Evolutionary conservation across 139 green algal species (phyloP).

Genomic region (Ulvella scutata): DNA sequence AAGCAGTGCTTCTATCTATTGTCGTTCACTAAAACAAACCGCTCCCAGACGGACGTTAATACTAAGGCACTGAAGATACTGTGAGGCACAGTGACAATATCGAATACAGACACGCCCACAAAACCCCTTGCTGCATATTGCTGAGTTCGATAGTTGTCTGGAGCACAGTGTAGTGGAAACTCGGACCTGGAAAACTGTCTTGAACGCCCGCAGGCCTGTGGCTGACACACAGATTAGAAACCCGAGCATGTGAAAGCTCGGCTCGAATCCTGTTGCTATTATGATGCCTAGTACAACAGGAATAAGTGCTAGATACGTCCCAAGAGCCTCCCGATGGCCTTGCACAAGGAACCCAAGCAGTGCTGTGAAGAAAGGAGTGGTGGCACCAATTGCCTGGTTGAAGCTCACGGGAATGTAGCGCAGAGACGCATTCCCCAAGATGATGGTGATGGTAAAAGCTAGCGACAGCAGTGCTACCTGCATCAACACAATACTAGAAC

Average conservation of each 20-base stretch:
- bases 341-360: slow-evolving; percentile 51
- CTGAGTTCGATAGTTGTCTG: no score
- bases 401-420: slow-evolving; percentile 79
- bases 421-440: slow-evolving; percentile 82
- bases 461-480: slow-evolving; percentile 61
- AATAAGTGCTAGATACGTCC: slow-evolving; percentile 68
- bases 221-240: slow-evolving; percentile 41
- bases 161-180: no score
- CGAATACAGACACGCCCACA: no score
- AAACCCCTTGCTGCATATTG: no score
- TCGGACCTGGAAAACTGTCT: slow-evolving; percentile 63
- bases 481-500: no score
- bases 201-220: slow-evolving; percentile 38
- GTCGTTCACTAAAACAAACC: no score
- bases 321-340: slow-evolving; percentile 30
- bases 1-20: background rate
- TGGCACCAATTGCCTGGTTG: slow-evolving; percentile 87
- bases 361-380: slow-evolving; percentile 90
- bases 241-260: slow-evolving; percentile 67
- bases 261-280: slow-evolving; percentile 73
- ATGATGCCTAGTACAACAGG: slow-evolving; percentile 80
- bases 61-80: no score
- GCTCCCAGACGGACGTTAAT: no score
- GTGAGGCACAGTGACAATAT: no score
- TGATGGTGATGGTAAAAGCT: slow-evolving; percentile 77